These are phyloP conservation scores for Yamagishiella unicocca DNA, from an alignment of 139 green algal genomes.

Conservation along the genomic window DNA sequence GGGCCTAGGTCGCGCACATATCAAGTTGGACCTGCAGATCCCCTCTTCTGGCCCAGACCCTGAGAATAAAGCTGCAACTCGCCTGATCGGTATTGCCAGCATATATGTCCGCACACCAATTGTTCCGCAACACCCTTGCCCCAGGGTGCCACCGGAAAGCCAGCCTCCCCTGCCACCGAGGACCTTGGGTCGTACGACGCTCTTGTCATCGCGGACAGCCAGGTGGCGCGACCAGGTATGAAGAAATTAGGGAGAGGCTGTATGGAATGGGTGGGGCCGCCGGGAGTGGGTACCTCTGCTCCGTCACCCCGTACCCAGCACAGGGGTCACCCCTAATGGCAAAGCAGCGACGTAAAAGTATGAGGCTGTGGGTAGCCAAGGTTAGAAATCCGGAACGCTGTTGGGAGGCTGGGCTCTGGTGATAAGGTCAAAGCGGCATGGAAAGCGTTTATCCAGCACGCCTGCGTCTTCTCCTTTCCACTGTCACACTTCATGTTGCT, in stretches of 20 bases:
- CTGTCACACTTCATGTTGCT: background rate
- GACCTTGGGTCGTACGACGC: constrained; percentile 51
- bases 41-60: background rate
- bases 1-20: too few species aligned
- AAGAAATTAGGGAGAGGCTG: too few species aligned
- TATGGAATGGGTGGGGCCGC: constrained; percentile 1
- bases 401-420: background rate
- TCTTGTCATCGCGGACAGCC: constrained; percentile 53
- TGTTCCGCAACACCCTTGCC: background rate
- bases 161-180: background rate
- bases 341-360: too few species aligned
- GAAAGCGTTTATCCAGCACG: background rate
- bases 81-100: background rate
- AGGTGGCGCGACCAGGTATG: constrained; percentile 38
- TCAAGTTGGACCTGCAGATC: too few species aligned
- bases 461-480: background rate
- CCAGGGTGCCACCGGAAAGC: background rate
- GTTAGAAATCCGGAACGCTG: background rate
- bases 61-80: background rate
- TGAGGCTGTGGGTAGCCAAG: background rate
- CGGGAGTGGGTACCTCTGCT: background rate
- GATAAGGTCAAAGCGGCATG: background rate
- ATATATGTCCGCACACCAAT: background rate
- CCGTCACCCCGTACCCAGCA: background rate
- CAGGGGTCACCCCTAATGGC: background rate